Conservation (phyloP, 1,284 basidiomycete species). For the Microstroma glucosiphilum region DNA sequence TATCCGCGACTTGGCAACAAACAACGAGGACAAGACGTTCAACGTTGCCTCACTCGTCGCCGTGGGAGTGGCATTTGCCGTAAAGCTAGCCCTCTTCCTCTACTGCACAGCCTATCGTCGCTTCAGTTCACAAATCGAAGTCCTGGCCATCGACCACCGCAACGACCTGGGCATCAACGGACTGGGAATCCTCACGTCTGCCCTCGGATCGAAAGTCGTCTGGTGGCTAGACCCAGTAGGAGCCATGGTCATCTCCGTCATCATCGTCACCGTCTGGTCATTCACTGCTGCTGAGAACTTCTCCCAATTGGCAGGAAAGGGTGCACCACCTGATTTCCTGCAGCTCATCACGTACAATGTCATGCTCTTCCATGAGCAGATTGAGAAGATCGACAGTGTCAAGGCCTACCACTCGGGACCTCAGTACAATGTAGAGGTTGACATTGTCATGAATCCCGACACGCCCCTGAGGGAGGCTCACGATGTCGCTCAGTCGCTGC, state of each 20-base stretch:
- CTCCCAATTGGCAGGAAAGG: slow-evolving; percentile 78
- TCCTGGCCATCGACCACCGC: slow-evolving; percentile 57
- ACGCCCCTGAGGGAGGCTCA: slow-evolving; percentile 88
- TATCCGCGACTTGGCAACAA: slow-evolving; percentile 63
- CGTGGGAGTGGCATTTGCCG: slow-evolving; percentile 73
- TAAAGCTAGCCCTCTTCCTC: slow-evolving; percentile 77
- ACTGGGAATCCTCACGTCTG: slow-evolving; percentile 77
- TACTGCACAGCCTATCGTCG: slow-evolving; percentile 75
- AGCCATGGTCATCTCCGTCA: slow-evolving; percentile 65
- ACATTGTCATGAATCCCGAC: slow-evolving; percentile 83
- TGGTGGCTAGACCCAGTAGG: slow-evolving; percentile 83
- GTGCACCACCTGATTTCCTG: slow-evolving; percentile 81
- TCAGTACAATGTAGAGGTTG: slow-evolving; percentile 87
- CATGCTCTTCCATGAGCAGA: slow-evolving; percentile 63
- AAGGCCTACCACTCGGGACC: slow-evolving; percentile 54
- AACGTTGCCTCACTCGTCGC: slow-evolving; percentile 75
- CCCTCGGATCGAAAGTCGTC: slow-evolving; percentile 74
- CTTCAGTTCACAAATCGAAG: slow-evolving; percentile 79
- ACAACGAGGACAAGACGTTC: slow-evolving; percentile 62
- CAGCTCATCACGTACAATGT: slow-evolving; percentile 84
- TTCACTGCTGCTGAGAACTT: slow-evolving; percentile 60
- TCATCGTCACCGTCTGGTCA: slow-evolving; percentile 74
- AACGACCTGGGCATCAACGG: slow-evolving; percentile 61
- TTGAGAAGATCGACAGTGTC: slow-evolving; percentile 73
- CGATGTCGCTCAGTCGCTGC: slow-evolving; percentile 81